Conservation (phyloP, 495 filamentous ascomycete species). For the Filosporella fistucella region DNA sequence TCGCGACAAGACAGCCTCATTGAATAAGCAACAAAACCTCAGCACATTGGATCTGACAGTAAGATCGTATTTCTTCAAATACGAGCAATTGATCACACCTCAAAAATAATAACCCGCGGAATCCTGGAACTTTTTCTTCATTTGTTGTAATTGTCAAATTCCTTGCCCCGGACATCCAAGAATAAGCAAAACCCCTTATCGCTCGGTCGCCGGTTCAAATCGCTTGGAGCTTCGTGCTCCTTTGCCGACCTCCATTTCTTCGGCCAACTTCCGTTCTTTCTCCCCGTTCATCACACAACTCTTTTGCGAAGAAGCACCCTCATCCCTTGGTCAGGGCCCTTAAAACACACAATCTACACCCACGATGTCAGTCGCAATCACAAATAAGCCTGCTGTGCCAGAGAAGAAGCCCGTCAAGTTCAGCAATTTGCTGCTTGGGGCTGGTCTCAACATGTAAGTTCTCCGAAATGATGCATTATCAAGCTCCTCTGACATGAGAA, state of each 20-base stretch:
- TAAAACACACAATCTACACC: constrained; percentile 38
- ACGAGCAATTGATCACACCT: no score
- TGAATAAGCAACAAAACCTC: no score
- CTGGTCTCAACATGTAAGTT: constrained; percentile 93
- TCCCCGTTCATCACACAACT: neutral
- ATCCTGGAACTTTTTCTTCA: no score
- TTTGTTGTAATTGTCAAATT: no score
- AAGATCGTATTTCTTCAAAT: no score
- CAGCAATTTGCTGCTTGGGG: constrained; percentile 95
- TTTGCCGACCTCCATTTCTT: neutral
- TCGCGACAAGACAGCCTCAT: no score
- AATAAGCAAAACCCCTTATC: constrained; percentile 1
- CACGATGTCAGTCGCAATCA: constrained; percentile 52
- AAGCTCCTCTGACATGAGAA: neutral
- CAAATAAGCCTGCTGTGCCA: constrained; percentile 45
- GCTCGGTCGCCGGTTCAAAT: neutral
- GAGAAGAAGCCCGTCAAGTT: constrained; percentile 99
- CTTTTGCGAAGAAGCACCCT: constrained; percentile 73
- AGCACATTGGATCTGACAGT: no score
- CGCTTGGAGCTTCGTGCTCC: neutral
- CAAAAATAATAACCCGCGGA: no score
- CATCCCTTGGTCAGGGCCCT: constrained; percentile 91
- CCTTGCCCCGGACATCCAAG: constrained; percentile 5
- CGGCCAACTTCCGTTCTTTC: neutral
- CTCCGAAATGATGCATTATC: neutral